Percentiles rank a stretch among this genome's conserved stretches.
These are phyloP conservation scores for Claviceps sp. DNA, from an alignment of 2,329 filamentous ascomycete species.

Conservation along the genomic window DNA sequence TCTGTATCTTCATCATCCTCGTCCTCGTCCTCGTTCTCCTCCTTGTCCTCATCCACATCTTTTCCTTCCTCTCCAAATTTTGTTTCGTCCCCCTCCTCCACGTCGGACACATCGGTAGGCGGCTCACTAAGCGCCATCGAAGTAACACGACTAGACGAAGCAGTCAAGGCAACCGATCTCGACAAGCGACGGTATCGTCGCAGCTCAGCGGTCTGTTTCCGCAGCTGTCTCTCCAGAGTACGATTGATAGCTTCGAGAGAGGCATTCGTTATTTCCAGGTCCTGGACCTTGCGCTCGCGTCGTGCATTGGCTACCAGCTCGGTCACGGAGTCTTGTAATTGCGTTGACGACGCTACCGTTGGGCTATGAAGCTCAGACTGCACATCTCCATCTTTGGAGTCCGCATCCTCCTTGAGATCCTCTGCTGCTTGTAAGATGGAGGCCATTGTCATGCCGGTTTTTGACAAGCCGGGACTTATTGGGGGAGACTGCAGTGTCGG, in stretches of 20 bases:
- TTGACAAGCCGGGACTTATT: constrained; percentile 16
- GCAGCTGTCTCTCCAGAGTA: constrained; percentile 77
- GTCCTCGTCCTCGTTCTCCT: constrained; percentile 7
- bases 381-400: constrained; percentile 16
- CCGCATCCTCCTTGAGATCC: constrained; percentile 26
- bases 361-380: constrained; percentile 36
- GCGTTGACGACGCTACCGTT: constrained; percentile 38
- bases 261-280: constrained; percentile 92
- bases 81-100: constrained; percentile 30
- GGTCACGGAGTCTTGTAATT: constrained; percentile 46
- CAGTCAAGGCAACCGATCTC: constrained; percentile 61
- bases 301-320: constrained; percentile 80
- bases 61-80: constrained; percentile 19
- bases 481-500: constrained; percentile 21
- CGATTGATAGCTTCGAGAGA: constrained; percentile 91
- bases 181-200: constrained; percentile 78
- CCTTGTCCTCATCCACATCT: constrained; percentile 5
- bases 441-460: constrained; percentile 34
- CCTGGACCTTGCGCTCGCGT: constrained; percentile 85
- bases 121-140: constrained; percentile 30
- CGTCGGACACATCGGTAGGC: constrained; percentile 33
- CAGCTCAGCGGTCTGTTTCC: constrained; percentile 81
- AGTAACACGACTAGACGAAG: constrained; percentile 29
- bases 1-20: constrained; percentile 28
- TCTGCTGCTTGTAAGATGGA: constrained; percentile 44